Evolutionary conservation across 805 yeast species (phyloP).

Genomic region (Ogataea nonfermentans): DNA sequence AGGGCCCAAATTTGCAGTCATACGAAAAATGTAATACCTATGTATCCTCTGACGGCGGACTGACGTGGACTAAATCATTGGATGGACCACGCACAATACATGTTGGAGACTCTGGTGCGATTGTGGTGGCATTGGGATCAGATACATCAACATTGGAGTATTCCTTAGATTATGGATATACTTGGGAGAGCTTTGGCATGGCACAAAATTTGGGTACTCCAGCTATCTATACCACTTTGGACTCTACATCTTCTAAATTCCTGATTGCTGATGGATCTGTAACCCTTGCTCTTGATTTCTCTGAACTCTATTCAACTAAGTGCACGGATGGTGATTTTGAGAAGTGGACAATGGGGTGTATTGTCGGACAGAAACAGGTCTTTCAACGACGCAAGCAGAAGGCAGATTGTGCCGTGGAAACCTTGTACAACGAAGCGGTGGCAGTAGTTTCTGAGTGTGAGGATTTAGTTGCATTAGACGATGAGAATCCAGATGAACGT

Average conservation of each 20-base stretch:
- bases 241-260: constrained; percentile 62
- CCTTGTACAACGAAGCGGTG: constrained; percentile 35
- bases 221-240: constrained; percentile 53
- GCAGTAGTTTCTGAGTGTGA: constrained; percentile 47
- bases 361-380: constrained; percentile 58
- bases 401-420: constrained; percentile 53
- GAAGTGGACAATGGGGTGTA: constrained; percentile 47
- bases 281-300: constrained; percentile 53
- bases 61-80: constrained; percentile 56
- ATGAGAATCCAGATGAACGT: constrained; percentile 33
- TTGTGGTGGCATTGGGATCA: constrained; percentile 52
- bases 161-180: constrained; percentile 63
- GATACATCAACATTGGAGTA: constrained; percentile 40
- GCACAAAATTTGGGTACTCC: constrained; percentile 41
- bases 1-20: constrained; percentile 28
- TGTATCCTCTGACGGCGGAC: constrained; percentile 68
- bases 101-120: constrained; percentile 71
- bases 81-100: constrained; percentile 53
- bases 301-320: constrained; percentile 25
- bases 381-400: constrained; percentile 56
- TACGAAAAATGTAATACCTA: constrained; percentile 44
- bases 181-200: constrained; percentile 51
- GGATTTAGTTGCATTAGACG: constrained; percentile 20
- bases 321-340: constrained; percentile 52
- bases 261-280: constrained; percentile 29